A percentile compares a stretch with the other conserved stretches of the same genome.
These are phyloP conservation scores for Geranium incanum DNA, from an alignment of 441 rosid genomes.

Conservation along the genomic window DNA sequence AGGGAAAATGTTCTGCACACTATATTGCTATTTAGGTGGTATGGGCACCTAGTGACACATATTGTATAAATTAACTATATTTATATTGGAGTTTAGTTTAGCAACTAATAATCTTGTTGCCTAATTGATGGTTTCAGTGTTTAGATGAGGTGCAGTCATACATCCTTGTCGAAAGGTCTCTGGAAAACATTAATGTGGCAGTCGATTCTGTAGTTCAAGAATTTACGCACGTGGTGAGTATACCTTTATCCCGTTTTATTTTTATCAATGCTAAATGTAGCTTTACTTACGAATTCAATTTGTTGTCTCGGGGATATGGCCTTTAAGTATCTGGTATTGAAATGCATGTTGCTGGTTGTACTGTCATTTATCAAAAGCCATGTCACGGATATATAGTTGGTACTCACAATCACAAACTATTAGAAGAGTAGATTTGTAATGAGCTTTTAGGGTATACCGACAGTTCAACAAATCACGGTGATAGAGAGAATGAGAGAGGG, in stretches of 20 bases:
- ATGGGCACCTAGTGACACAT: not conserved
- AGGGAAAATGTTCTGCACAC: constrained; percentile 6
- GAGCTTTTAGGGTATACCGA: too few relatives aligned
- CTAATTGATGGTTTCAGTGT: constrained; percentile 39
- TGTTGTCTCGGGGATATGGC: not conserved
- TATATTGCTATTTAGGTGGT: not conserved
- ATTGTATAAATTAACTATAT: not conserved
- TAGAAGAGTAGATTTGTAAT: too few relatives aligned
- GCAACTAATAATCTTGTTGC: not conserved
- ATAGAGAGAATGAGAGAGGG: not conserved
- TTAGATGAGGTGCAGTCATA: constrained; percentile 94
- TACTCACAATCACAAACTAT: not conserved
- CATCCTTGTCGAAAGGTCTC: constrained; percentile 67
- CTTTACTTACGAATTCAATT: not conserved
- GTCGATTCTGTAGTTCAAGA: constrained; percentile 44
- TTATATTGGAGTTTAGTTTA: constrained; percentile 2
- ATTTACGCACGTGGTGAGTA: constrained; percentile 56
- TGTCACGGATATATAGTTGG: not conserved
- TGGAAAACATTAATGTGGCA: constrained; percentile 32
- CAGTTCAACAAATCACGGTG: not conserved
- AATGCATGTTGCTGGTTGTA: not conserved
- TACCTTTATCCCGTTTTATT: not conserved
- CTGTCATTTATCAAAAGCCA: not conserved
- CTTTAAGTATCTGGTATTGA: too few relatives aligned
- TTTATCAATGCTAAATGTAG: not conserved